Evolutionary conservation across 805 yeast genomes (phyloP).

Genomic region (Cyberlindnera xishuangbannaensis): DNA sequence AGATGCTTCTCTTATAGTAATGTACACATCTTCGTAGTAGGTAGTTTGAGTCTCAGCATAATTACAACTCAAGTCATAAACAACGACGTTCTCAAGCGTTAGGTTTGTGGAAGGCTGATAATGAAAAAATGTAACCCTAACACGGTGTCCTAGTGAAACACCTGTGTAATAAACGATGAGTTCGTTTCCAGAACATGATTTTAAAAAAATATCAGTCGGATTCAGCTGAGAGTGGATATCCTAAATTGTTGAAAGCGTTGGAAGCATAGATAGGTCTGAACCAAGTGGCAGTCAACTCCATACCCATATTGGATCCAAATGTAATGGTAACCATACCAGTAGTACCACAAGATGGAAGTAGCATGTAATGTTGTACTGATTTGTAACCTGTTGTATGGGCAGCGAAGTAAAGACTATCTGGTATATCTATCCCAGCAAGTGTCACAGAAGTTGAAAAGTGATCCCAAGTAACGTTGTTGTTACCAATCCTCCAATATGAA

Average conservation of each 20-base stretch:
- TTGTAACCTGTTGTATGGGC: constrained; percentile 30
- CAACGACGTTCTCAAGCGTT: constrained; percentile 7
- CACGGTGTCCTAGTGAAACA: constrained; percentile 24
- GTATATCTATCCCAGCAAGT: constrained; percentile 20
- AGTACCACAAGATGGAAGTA: constrained; percentile 29
- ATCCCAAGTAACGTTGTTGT: constrained; percentile 24
- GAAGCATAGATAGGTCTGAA: constrained; percentile 19
- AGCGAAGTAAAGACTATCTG: constrained; percentile 19
- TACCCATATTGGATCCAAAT: constrained; percentile 13
- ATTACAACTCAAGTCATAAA: constrained; percentile 14
- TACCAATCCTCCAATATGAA: constrained; percentile 24
- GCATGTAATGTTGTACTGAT: constrained; percentile 27
- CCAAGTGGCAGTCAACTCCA: constrained; percentile 22
- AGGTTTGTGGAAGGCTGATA: constrained; percentile 5
- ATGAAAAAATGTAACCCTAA: constrained; percentile 30
- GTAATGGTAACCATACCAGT: constrained; percentile 21
- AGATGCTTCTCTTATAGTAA: too few relatives aligned
- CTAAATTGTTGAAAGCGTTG: constrained; percentile 30
- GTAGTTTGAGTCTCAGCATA: background rate
- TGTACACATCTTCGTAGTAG: background rate
- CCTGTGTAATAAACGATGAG: constrained; percentile 18
- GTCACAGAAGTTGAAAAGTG: constrained; percentile 23
- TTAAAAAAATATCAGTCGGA: constrained; percentile 7
- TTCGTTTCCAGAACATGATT: constrained; percentile 22
- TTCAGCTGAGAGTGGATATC: constrained; percentile 24